phyloP scores from a whole-genome alignment of 1,284 basidiomycete species.

The Malassezia caprae region DNA sequence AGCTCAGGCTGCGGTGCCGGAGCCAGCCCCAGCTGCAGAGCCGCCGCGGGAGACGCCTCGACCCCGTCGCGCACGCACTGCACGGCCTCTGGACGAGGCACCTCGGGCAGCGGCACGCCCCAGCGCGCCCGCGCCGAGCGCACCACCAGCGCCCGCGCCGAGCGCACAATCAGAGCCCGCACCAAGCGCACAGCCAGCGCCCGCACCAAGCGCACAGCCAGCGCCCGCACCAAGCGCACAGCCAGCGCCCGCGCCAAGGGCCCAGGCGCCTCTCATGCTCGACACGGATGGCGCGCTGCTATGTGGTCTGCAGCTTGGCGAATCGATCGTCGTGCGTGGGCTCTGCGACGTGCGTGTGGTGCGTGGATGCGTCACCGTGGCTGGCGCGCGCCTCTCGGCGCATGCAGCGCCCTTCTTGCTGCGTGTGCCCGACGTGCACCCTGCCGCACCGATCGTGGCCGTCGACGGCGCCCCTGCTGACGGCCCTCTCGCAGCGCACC shows the following conservation, averaged over 20 bases:
- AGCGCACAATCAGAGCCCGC: no score
- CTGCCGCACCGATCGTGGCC: not conserved
- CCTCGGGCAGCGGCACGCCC: no score
- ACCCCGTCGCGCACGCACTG: no score
- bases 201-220: no score
- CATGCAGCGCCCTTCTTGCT: not conserved
- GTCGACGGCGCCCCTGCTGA: not conserved
- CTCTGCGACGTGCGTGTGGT: constrained; percentile 2
- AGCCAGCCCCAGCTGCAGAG: not conserved
- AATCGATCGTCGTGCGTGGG: constrained; percentile 8
- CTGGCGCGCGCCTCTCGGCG: not conserved
- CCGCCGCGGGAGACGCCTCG: no score
- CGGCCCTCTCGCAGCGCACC: not conserved
- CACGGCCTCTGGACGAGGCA: no score
- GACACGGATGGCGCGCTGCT: not conserved
- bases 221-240: not conserved
- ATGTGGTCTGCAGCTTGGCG: constrained; percentile 5
- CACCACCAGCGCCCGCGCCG: no score
- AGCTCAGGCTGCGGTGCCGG: not conserved
- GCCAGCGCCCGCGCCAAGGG: not conserved
- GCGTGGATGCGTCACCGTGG: not conserved
- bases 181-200: no score
- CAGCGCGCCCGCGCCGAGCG: no score
- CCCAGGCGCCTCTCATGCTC: no score
- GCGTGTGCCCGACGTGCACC: constrained; percentile 7